phyloP scores from a whole-genome alignment of 2,329 filamentous ascomycete species.

The Atkinsonella hypoxylon region DNA sequence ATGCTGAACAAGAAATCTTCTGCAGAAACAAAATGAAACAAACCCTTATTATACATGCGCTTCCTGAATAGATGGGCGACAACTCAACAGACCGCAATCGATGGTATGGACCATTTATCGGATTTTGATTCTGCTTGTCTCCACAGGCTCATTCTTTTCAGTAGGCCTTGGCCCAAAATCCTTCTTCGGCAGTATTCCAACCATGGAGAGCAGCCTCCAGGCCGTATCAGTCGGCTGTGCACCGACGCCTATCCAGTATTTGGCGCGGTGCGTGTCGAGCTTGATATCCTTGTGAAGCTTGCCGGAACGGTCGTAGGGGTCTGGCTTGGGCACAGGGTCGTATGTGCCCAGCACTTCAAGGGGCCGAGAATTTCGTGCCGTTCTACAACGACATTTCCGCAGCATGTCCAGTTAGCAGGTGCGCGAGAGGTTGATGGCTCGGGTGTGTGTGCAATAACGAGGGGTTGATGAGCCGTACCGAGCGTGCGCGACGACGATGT shows the following conservation, averaged over 20 bases:
- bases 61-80: not conserved
- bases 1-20: not conserved
- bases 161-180: conserved; percentile 20
- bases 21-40: not conserved
- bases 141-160: conserved; percentile 14
- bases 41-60: not conserved
- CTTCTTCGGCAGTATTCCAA: conserved; percentile 33
- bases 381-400: conserved; percentile 39
- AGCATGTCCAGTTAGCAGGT: not conserved
- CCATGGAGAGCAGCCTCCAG: conserved; percentile 78
- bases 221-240: conserved; percentile 86
- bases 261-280: conserved; percentile 66
- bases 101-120: conserved; percentile 11
- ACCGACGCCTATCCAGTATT: conserved; percentile 95
- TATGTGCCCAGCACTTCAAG: conserved; percentile 85
- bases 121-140: conserved; percentile 18
- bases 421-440: not conserved
- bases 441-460: not conserved
- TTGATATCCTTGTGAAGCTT: conserved; percentile 83
- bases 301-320: conserved; percentile 48
- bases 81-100: not conserved
- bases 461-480: conserved; percentile 40
- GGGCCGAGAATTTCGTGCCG: conserved; percentile 75
- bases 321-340: conserved; percentile 52
- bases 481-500: conserved; percentile 90